Base-by-base conservation (phyloP, 495 filamentous ascomycete species). In the Penicillium paxilli region DNA sequence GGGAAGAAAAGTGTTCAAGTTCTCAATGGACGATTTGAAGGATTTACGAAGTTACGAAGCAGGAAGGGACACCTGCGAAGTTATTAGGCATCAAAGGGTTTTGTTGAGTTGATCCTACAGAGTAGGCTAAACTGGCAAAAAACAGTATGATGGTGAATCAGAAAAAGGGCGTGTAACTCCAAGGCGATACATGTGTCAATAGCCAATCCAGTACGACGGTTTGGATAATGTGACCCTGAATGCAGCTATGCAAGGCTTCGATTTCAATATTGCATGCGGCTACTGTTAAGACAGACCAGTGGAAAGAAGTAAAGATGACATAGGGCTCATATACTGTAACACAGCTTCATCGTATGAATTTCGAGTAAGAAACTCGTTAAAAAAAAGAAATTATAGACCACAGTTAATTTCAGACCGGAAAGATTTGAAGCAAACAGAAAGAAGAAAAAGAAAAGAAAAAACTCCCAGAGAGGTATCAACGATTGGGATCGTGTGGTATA, bases 401-500 rank as follows among this genome's bases (percentile, higher is more conserved):
- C 7, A 21, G 16, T n/a, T 40, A 44, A 23, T 22, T 26, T 47
- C 21, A 19, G 28, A 17, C 21, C 23, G 30, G 2, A 24, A 19
- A 16, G 24, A 26, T n/a, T n/a, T 17, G 11, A 1, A 47, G 20
- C 22, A 47, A 47, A n/a, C 23, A 24, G 28, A 32, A 53, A 38
- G 21, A 14, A 38, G 20, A 52, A 51, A 11, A 38, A 17, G 28
- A 45, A 28, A 38, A 51, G 32, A 54, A 48, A 28, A 62, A 54
- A 53, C 56, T 54, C 59, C 49, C 17, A 42, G 26, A 28, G 47
- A 63, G 52, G 54, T 63, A 66, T 62, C 52, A 58, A 40, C 35
- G 55, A 58, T 58, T 55, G 55, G 47, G 49, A 55, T 50, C 51
- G 40, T 41, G 54, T 67, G 64, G 59, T 67, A 67, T 65, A 67